Evolutionary conservation across 1,284 basidiomycete species (phyloP).

Genomic region (Cutaneotrichosporon sp.): DNA sequence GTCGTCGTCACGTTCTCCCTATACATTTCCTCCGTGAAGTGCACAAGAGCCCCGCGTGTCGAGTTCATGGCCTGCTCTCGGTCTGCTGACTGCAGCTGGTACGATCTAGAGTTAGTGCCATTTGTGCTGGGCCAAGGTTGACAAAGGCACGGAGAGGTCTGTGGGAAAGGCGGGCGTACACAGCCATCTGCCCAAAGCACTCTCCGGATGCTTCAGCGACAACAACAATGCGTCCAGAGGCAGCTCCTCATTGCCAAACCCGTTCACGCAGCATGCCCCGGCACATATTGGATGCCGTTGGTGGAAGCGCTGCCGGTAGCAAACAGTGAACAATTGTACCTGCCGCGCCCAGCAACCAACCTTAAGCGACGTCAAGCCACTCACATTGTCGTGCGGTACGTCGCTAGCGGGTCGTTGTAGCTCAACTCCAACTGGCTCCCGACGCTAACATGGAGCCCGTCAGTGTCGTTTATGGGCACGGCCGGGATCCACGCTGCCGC

Average conservation of each 20-base stretch:
- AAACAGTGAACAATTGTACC: not conserved
- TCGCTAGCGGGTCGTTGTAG: conserved; percentile 58
- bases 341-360: not conserved
- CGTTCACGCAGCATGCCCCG: not conserved
- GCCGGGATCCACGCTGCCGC: conserved; percentile 61
- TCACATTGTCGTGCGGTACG: conserved; percentile 44
- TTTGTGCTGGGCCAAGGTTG: not conserved
- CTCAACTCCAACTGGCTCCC: conserved; percentile 58
- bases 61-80: conserved; percentile 33
- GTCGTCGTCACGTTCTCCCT: conserved; percentile 57
- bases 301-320: not conserved
- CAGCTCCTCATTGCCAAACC: not conserved
- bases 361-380: conserved; percentile 8
- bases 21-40: conserved; percentile 64
- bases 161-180: not conserved
- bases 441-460: conserved; percentile 48
- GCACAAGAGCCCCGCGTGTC: conserved; percentile 69
- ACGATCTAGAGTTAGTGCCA: conserved; percentile 11
- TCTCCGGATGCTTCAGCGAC: not conserved
- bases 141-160: not conserved
- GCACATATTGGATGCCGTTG: not conserved
- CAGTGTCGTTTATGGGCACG: conserved; percentile 64
- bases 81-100: conserved; percentile 30
- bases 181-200: not conserved
- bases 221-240: not conserved